A percentile compares a stretch with the other conserved stretches of the same genome.
Conservation (phyloP, 495 filamentous ascomycete genomes). For the Penicillium steckii region DNA sequence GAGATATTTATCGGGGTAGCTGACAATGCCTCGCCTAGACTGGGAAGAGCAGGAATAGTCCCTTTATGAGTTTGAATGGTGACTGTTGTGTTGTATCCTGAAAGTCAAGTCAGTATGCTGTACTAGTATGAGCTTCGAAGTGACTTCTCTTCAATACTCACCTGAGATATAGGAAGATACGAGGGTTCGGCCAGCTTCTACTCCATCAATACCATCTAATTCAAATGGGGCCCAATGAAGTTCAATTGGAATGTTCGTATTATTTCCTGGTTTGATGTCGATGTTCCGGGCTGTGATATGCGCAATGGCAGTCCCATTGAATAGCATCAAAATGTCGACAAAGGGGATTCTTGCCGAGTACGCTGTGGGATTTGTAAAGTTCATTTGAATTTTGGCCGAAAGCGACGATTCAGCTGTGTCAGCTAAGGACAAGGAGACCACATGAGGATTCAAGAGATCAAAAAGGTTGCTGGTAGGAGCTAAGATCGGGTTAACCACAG, state of each 20-base stretch:
- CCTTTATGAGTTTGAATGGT: slow-evolving; percentile 64
- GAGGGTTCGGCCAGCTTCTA: slow-evolving; percentile 63
- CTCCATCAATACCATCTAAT: slow-evolving; percentile 57
- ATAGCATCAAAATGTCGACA: slow-evolving; percentile 68
- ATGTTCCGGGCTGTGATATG: slow-evolving; percentile 65
- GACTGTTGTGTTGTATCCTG: slow-evolving; percentile 75
- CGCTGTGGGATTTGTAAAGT: slow-evolving; percentile 84
- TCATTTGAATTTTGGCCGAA: slow-evolving; percentile 64
- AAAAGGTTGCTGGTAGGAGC: slow-evolving; percentile 47
- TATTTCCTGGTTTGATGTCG: slow-evolving; percentile 63
- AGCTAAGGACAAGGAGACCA: slow-evolving; percentile 64
- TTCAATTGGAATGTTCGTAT: slow-evolving; percentile 65
- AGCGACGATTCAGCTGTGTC: slow-evolving; percentile 68
- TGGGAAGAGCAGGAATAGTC: slow-evolving; percentile 72
- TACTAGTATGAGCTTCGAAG: neutral
- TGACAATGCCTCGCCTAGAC: slow-evolving; percentile 70
- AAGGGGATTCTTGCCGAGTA: slow-evolving; percentile 81
- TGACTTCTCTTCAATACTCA: slow-evolving; percentile 21
- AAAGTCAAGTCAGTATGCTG: neutral
- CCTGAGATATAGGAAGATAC: slow-evolving; percentile 87
- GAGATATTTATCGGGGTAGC: slow-evolving; percentile 64
- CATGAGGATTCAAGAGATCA: slow-evolving; percentile 54
- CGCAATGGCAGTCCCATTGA: slow-evolving; percentile 71
- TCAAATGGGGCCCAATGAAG: slow-evolving; percentile 70
- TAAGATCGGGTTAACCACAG: slow-evolving; percentile 24